phyloP scores from a whole-genome alignment of 768 basidiomycete species.

The Baorangia bicolor region DNA sequence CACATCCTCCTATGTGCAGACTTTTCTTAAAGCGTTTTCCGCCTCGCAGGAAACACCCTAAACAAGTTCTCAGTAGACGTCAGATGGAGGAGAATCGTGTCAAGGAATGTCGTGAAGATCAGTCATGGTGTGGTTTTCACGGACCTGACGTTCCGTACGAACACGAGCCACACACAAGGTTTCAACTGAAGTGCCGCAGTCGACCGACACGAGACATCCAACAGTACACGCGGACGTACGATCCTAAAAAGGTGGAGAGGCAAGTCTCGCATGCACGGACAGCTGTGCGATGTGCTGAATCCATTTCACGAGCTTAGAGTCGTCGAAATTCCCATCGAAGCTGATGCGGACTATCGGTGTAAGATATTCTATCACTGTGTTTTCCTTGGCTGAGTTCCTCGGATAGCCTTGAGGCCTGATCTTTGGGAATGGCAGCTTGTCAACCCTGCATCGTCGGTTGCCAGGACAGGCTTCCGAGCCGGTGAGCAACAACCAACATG shows the following conservation, averaged over 20 bases:
- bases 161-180: conserved; percentile 36
- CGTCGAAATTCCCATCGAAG: conserved; percentile 52
- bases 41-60: conserved; percentile 26
- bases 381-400: not conserved
- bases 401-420: conserved; percentile 35
- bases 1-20: not conserved
- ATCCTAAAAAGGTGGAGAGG: conserved; percentile 56
- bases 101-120: conserved; percentile 39
- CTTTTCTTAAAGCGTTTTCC: not conserved
- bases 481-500: conserved; percentile 35
- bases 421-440: conserved; percentile 59
- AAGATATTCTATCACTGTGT: conserved; percentile 10
- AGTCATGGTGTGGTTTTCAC: conserved; percentile 33
- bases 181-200: conserved; percentile 48
- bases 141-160: conserved; percentile 33
- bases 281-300: not conserved
- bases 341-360: conserved; percentile 69
- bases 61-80: conserved; percentile 1
- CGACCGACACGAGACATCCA: conserved; percentile 54
- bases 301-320: conserved; percentile 40
- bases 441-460: conserved; percentile 60
- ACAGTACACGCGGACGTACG: conserved; percentile 61
- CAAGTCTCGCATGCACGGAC: conserved; percentile 24
- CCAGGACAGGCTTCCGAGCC: conserved; percentile 47
- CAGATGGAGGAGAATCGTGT: conserved; percentile 22